Base-by-base conservation (phyloP, 2,329 filamentous ascomycete species). In the Drechslerella coelobrocha region DNA sequence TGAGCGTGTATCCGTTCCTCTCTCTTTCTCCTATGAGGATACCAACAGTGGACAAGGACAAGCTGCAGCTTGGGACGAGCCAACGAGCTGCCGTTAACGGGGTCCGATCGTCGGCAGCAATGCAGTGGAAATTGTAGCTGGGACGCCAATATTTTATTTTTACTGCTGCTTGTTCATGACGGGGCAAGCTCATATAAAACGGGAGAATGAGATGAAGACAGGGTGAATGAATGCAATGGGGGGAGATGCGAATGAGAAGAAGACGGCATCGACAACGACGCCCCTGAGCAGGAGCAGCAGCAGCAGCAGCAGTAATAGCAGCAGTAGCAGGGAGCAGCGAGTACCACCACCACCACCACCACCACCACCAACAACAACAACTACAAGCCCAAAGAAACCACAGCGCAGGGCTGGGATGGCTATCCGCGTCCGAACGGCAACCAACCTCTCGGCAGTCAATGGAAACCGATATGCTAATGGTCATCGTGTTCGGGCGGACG, bases 161-260 rank as follows among this genome's bases (percentile, higher is more conserved):
- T 41, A 9, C 54, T n/a, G 24, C 54, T 37, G 31, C 10, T 27
- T 29, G 37, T 21, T 23, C 21, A 21, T 27, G 27, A 21, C 29
- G 26, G 34, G 39, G 52, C 27, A 21, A 55, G 52, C 29, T 55
- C 12, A n/a, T 39, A 26, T 34, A 52, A 23, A 2, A 47, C 26
- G 17, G 17, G 8, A 47, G 26, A 4, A 21, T 7, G 17, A 47
- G 26, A 47, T 23, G 43, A 23, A 47, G 43, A n/a, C n/a, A n/a
- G n/a, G n/a, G 4, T 8, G 43, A 23, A 47, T 47, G 4, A 17
- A 47, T 23, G 2, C n/a, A 37, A 37, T 8, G 8, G 31, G n/a
- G 31, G 31, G 39, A 5, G 4, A 19, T n/a, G n/a, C n/a, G n/a
- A n/a, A n/a, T n/a, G n/a, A n/a, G n/a, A n/a, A n/a, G n/a, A n/a